Conservation (phyloP, 805 yeast species). For the Suhomyces kilbournensis region DNA sequence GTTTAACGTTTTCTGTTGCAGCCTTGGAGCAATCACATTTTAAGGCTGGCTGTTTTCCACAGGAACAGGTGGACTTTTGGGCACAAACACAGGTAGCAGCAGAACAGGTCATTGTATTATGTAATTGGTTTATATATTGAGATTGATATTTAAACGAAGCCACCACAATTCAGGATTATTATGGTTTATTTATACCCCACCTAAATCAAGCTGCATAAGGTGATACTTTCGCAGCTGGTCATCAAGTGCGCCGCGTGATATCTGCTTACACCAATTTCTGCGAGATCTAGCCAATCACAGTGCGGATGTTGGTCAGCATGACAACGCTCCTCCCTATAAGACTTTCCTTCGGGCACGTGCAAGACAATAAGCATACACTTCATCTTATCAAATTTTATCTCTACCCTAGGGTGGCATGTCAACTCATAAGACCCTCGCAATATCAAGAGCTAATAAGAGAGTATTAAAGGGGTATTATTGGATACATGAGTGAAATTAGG, state of each 20-base stretch:
- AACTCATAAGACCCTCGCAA: not conserved
- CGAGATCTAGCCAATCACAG: slow-evolving; percentile 4
- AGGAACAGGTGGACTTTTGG: slow-evolving; percentile 59
- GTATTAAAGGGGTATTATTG: not conserved
- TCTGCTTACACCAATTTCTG: not conserved
- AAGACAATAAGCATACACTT: not conserved
- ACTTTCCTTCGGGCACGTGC: not conserved
- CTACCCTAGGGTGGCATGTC: not conserved
- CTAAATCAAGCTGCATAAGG: not conserved
- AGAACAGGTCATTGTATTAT: slow-evolving; percentile 13
- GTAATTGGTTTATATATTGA: not conserved
- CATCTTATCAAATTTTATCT: not conserved
- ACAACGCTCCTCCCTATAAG: not conserved
- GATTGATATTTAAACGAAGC: not conserved
- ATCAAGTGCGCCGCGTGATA: not conserved
- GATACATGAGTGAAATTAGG: not conserved
- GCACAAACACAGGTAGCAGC: slow-evolving; percentile 51
- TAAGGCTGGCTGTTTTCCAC: slow-evolving; percentile 59
- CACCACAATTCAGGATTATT: slow-evolving; percentile 6
- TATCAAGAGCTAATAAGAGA: not conserved
- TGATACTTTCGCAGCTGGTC: not conserved
- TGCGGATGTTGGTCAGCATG: slow-evolving; percentile 6
- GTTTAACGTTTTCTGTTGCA: slow-evolving; percentile 47
- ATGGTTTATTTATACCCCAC: slow-evolving; percentile 1
- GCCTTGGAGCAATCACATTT: slow-evolving; percentile 55